phyloP scores from a whole-genome alignment of 768 basidiomycete genomes.

The Leucocoprinus sp. region DNA sequence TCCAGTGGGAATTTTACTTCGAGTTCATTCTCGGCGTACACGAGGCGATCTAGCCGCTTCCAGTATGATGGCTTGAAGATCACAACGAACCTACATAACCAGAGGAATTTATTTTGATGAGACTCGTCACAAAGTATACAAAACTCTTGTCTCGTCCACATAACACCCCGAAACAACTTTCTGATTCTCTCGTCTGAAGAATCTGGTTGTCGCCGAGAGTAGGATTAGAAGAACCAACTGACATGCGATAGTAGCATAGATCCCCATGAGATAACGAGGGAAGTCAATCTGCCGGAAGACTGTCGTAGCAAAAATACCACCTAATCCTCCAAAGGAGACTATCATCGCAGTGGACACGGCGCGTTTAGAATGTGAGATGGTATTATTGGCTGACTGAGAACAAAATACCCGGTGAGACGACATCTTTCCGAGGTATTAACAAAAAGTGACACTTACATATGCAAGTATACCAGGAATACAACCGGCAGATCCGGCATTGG shows the following conservation, averaged over 20 bases:
- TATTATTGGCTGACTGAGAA: conserved; percentile 27
- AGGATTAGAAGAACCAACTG: conserved; percentile 26
- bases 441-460: conserved; percentile 23
- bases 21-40: too few relatives aligned
- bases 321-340: conserved; percentile 28
- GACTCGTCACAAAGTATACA: too few relatives aligned
- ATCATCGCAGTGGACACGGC: conserved; percentile 31
- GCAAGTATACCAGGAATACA: conserved; percentile 29
- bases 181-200: too few relatives aligned
- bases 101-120: too few relatives aligned
- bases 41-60: too few relatives aligned
- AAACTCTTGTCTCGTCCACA: too few relatives aligned
- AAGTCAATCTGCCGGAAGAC: conserved; percentile 29
- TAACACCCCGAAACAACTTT: too few relatives aligned
- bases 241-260: conserved; percentile 29
- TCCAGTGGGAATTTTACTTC: too few relatives aligned
- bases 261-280: conserved; percentile 24
- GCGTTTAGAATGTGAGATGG: conserved; percentile 29
- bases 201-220: too few relatives aligned
- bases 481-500: conserved; percentile 26
- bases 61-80: too few relatives aligned
- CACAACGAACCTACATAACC: too few relatives aligned
- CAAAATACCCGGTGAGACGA: neutral
- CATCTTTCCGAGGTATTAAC: conserved; percentile 4
- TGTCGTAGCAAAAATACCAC: conserved; percentile 31